Percentiles rank a stretch among this genome's conserved stretches.
phyloP scores from a whole-genome alignment of 2,329 filamentous ascomycete genomes.

The Bertia moriformis region DNA sequence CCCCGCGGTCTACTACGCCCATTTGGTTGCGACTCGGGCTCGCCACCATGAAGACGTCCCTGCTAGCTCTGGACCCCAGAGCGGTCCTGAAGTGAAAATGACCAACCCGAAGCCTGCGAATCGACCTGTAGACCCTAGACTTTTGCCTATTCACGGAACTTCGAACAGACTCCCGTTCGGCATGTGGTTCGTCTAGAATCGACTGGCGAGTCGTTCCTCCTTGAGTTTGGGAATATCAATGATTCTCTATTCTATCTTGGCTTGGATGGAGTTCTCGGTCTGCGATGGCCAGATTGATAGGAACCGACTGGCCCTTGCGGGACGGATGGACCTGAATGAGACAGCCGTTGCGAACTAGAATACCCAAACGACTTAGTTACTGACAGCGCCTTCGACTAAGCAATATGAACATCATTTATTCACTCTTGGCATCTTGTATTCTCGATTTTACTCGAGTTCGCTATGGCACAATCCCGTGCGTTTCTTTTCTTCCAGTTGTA shows the following conservation, averaged over 20 bases:
- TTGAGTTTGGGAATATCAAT: background rate
- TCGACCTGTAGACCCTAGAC: conserved; percentile 7
- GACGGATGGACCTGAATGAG: background rate
- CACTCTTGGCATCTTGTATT: no score
- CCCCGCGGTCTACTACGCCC: conserved; percentile 90
- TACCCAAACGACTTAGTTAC: background rate
- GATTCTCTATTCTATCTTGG: background rate
- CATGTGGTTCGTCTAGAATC: conserved; percentile 30
- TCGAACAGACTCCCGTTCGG: conserved; percentile 16
- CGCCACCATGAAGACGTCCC: conserved; percentile 52
- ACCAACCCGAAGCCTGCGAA: conserved; percentile 8
- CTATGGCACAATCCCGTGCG: no score
- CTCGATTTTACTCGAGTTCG: no score
- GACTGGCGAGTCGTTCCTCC: background rate
- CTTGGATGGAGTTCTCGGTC: no score
- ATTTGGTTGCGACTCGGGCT: conserved; percentile 71
- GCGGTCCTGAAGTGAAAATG: conserved; percentile 24
- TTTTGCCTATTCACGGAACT: conserved; percentile 13
- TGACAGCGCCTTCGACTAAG: no score
- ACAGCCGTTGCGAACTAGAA: background rate
- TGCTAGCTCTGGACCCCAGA: conserved; percentile 25
- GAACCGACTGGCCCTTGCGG: background rate
- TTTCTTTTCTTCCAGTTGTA: no score
- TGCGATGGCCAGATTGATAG: background rate
- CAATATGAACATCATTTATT: no score